Conservation (phyloP, 345 rosid genomes). For the Excoecaria cochinchinensis region DNA sequence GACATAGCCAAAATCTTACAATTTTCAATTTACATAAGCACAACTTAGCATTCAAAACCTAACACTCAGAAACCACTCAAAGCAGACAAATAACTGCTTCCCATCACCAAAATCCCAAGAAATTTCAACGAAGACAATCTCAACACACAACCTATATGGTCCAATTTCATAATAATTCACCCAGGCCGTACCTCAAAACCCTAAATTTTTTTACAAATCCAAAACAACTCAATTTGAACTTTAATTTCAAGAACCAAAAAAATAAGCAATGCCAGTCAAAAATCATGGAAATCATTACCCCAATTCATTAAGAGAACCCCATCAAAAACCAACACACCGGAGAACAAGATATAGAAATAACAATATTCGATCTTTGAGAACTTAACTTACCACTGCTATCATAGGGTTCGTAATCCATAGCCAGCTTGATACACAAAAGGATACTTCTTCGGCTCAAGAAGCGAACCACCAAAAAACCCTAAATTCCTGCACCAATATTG, state of each 20-base stretch:
- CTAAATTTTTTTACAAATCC: neutral
- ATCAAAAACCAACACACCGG: neutral
- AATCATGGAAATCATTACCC: neutral
- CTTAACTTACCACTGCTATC: constrained; percentile 75
- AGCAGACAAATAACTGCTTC: neutral
- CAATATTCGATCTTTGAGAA: constrained; percentile 16
- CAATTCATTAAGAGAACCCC: constrained; percentile 1
- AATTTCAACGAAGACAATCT: neutral
- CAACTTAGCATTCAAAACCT: neutral
- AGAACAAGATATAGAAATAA: neutral
- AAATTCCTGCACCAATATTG: neutral
- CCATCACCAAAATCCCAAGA: neutral
- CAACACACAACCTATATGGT: neutral
- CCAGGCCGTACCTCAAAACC: neutral
- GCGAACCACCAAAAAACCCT: constrained; percentile 12
- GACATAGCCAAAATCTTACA: neutral
- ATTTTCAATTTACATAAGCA: neutral
- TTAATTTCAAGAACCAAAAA: neutral
- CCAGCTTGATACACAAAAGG: constrained; percentile 24
- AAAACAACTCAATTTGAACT: neutral
- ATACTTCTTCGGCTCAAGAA: neutral
- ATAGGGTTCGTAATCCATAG: constrained; percentile 68
- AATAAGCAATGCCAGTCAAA: constrained; percentile 18
- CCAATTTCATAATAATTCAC: neutral
- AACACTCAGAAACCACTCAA: neutral